Conservation (phyloP, 2,329 filamentous ascomycete genomes). For the Xylaria sp. region DNA sequence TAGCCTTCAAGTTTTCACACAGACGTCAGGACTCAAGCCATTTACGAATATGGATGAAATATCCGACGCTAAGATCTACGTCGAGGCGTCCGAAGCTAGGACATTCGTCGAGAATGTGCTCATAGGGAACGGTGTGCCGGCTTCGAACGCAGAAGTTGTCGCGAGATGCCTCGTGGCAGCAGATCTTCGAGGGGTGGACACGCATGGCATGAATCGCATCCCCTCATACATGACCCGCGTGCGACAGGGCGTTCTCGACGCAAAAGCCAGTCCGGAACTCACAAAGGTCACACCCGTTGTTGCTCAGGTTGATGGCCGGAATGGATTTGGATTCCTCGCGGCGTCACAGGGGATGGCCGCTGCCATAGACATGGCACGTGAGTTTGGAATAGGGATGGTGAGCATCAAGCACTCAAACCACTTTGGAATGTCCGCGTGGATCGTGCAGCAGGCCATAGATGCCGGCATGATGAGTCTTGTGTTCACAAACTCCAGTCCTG, state of each 20-base stretch:
- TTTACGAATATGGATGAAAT: constrained; percentile 24
- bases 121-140: constrained; percentile 54
- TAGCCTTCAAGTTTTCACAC: neutral
- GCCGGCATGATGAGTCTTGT: constrained; percentile 64
- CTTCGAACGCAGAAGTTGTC: constrained; percentile 54
- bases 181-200: constrained; percentile 73
- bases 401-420: constrained; percentile 73
- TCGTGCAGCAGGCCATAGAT: constrained; percentile 72
- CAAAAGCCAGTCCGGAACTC: constrained; percentile 53
- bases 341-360: constrained; percentile 60
- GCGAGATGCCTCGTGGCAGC: constrained; percentile 66
- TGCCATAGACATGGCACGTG: constrained; percentile 60
- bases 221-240: constrained; percentile 73
- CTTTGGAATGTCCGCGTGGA: constrained; percentile 78
- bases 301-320: constrained; percentile 60
- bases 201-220: constrained; percentile 72
- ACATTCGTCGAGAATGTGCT: constrained; percentile 52
- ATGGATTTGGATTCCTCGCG: constrained; percentile 71
- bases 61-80: constrained; percentile 28
- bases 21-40: neutral
- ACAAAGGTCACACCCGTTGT: constrained; percentile 64
- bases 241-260: constrained; percentile 62
- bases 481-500: constrained; percentile 68
- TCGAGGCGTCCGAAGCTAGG: constrained; percentile 37
- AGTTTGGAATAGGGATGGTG: constrained; percentile 69